Percentiles rank a stretch among this genome's conserved stretches.
phyloP scores from a whole-genome alignment of 108 stramenopile genomes.

The Mediolabrus comicus region DNA sequence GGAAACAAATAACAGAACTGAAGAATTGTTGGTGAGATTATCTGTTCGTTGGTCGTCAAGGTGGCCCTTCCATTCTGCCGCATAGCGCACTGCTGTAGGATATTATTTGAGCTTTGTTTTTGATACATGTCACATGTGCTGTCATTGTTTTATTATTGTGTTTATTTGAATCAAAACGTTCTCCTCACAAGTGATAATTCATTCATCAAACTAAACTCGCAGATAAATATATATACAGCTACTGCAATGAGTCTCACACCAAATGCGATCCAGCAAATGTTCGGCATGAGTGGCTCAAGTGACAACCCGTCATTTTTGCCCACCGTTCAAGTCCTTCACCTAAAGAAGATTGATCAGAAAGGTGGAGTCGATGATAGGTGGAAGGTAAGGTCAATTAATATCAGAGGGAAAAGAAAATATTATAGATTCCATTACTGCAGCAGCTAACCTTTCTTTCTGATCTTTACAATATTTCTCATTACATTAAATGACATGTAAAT shows the following conservation, averaged over 20 bases:
- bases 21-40: too few relatives aligned
- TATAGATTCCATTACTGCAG: background rate
- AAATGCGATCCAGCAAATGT: slow-evolving; percentile 35
- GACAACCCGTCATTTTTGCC: slow-evolving; percentile 56
- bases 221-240: slow-evolving; percentile 5
- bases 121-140: background rate
- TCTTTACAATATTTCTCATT: background rate
- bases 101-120: too few relatives aligned
- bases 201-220: too few relatives aligned
- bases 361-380: slow-evolving; percentile 27
- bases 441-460: background rate
- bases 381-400: slow-evolving; percentile 14
- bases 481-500: background rate
- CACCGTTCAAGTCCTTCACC: slow-evolving; percentile 54
- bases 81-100: too few relatives aligned
- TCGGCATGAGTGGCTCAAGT: slow-evolving; percentile 6
- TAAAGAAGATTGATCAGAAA: slow-evolving; percentile 48
- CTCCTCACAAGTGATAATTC: background rate
- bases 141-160: background rate
- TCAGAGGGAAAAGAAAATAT: too few relatives aligned
- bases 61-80: too few relatives aligned
- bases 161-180: background rate
- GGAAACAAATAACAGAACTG: too few relatives aligned
- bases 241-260: slow-evolving; percentile 47
- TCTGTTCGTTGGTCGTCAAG: too few relatives aligned